phyloP scores from a whole-genome alignment of 2,329 filamentous ascomycete genomes.

The Corinectria fuckeliana region DNA sequence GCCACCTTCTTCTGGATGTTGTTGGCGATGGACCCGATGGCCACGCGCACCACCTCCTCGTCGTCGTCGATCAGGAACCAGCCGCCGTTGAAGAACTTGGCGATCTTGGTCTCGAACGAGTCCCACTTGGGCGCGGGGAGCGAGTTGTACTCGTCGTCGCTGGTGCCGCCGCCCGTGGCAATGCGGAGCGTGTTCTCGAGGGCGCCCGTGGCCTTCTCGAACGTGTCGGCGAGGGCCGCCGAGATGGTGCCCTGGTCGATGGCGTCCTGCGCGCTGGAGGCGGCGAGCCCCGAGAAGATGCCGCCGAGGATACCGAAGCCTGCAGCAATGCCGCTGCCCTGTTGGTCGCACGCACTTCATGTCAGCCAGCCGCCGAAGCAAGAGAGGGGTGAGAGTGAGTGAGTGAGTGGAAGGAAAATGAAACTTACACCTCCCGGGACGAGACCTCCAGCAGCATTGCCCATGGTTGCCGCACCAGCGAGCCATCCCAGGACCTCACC shows the following conservation, averaged over 20 bases:
- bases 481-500: not conserved
- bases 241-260: not conserved
- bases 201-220: not conserved
- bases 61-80: conserved; percentile 23
- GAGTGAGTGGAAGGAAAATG: not conserved
- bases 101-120: conserved; percentile 4
- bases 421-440: conserved; percentile 3
- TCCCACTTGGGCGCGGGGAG: conserved; percentile 16
- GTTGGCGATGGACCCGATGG: conserved; percentile 9
- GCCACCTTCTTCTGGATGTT: conserved; percentile 26
- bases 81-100: conserved; percentile 24
- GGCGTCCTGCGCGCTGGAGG: not conserved
- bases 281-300: conserved; percentile 4
- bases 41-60: not conserved
- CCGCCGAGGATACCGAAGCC: conserved; percentile 4
- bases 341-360: not conserved
- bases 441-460: not conserved
- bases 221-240: not conserved
- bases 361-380: not conserved
- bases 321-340: not conserved
- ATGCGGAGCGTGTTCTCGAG: not conserved
- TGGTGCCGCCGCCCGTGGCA: not conserved
- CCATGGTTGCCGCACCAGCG: not conserved
- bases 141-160: conserved; percentile 3
- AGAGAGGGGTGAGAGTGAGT: not conserved